Evolutionary conservation across 2,329 filamentous ascomycete species (phyloP), one percentile per base, ranked within the genome.

Genomic region (Epichloe coenophiala): DNA sequence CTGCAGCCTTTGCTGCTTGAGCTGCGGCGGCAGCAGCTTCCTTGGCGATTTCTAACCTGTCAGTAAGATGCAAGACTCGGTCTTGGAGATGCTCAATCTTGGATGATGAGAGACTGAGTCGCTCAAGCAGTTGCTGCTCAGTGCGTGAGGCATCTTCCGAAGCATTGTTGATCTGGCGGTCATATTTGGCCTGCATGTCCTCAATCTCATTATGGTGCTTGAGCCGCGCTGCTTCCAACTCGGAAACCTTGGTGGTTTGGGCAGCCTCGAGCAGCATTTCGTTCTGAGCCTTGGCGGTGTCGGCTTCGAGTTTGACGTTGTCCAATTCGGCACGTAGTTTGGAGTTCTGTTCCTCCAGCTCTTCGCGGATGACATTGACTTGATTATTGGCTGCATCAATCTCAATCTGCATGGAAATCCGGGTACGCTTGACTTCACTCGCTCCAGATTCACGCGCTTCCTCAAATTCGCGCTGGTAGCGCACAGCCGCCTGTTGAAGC

Each of bases 1-100:
- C 76, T 48, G 74, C 75, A 19, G 72, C 73, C 64, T 81, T 81
- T 41, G 84, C 85, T 36, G 87, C 88, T 65, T 84, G 78, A 15
- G 80, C 88, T 15, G 90, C 91, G 38, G 89, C 88, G 53, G 81
- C 81, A 9, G 89, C 90, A 35, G 90, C 90, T 62, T 89, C 82
- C 64, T 90, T 90, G 23, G 91, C 84, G 58, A 97, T 86, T 59
- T 94, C 84, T 15, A 98, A 77, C 66, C 89, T 91, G 65, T 96
- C 90, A 64, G 96, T 88, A 1, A 97, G 75, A 59, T 94, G 86
- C 4, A 77, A 69, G 27, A 96, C 79, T 59, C 87, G 88, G 59
- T 96, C 90, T 63, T 94, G 84, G 21, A 94, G 78, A 63, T 94
- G 86, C 58, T 89, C 81, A 4, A 84, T 80, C 73, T 91, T 95